Base-by-base conservation (phyloP, 2,329 filamentous ascomycete species). In the Epichloe sibirici region DNA sequence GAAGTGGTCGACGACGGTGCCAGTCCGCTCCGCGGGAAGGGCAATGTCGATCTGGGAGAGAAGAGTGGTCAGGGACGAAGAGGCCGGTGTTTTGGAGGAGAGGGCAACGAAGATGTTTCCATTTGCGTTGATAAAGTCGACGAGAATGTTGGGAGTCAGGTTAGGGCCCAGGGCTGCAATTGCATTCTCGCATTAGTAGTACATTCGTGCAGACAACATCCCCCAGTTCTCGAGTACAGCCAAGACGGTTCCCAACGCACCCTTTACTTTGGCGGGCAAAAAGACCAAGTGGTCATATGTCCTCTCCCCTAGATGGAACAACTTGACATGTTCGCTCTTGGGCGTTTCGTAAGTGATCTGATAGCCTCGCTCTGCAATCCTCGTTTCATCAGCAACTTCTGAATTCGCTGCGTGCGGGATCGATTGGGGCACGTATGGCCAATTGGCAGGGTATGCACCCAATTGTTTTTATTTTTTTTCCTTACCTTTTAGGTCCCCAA, bases 1-100 rank as follows among this genome's bases (percentile, higher is more conserved):
- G 81, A 97, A 96, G 75, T 98, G 93, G 71, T 97, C 93, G 56
- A 97, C 85, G 5, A 95, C 85, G 53, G 91, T 75, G 53, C 88
- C 83, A 52, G 85, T 88, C 63, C 90, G 88, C 70, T 95, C 91
- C 38, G 81, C 72, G 40, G 93, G 88, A n/a, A 96, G 80, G 59
- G 83, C 76, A 63, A 98, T 86, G 65, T 96, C 91, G 67, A 96
- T 77, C 71, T 97, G 90, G 62, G 87, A 74, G 49, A 97, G 86
- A 53, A 95, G 77, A 43, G 86, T 85, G 58, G 83, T 82, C 61
- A 96, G 72, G 47, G 87, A 82, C 51, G 80, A 82, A 13, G 91
- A 83, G 3, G 86, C 83, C 15, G 85, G 70, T 48, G 79, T 73
- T 53, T 80, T 78, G 58, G 87, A 83, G 37, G 90, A 90, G 57